Percentiles rank a stretch among this genome's conserved stretches.
Conservation (phyloP, 495 filamentous ascomycete genomes). For the Penicillium goetzii region DNA sequence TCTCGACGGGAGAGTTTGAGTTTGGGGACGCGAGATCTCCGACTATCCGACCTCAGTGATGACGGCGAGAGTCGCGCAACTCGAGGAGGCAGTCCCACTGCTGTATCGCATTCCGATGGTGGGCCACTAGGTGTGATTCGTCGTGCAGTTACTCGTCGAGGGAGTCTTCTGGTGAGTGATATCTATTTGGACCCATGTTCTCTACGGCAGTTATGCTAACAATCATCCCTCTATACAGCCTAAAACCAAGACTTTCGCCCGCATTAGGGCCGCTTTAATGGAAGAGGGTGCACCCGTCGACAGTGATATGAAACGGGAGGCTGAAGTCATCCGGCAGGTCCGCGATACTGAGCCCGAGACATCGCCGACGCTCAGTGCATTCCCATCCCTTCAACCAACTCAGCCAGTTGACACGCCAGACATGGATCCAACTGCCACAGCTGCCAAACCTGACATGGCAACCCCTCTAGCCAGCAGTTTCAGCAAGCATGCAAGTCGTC, state of each 20-base stretch:
- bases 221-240: slow-evolving; percentile 55
- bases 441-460: slow-evolving; percentile 55
- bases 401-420: slow-evolving; percentile 54
- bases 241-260: slow-evolving; percentile 92
- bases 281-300: slow-evolving; percentile 89
- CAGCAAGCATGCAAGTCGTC: slow-evolving; percentile 69
- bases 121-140: slow-evolving; percentile 57
- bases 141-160: slow-evolving; percentile 77
- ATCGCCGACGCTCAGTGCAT: slow-evolving; percentile 40
- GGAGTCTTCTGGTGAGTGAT: slow-evolving; percentile 77
- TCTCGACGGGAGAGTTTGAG: slow-evolving; percentile 81
- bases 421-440: slow-evolving; percentile 62
- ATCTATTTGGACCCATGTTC: background rate
- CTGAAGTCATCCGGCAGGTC: slow-evolving; percentile 92
- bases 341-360: slow-evolving; percentile 68
- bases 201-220: background rate
- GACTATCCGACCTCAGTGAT: slow-evolving; percentile 84
- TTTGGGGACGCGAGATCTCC: slow-evolving; percentile 81
- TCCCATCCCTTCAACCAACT: slow-evolving; percentile 52
- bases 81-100: slow-evolving; percentile 49
- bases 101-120: slow-evolving; percentile 42
- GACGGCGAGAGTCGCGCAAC: slow-evolving; percentile 62
- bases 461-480: slow-evolving; percentile 66
- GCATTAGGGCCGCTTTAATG: slow-evolving; percentile 83
- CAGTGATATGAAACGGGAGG: slow-evolving; percentile 85